Conservation (phyloP, 495 filamentous ascomycete species). For the Arthonia radiata region DNA sequence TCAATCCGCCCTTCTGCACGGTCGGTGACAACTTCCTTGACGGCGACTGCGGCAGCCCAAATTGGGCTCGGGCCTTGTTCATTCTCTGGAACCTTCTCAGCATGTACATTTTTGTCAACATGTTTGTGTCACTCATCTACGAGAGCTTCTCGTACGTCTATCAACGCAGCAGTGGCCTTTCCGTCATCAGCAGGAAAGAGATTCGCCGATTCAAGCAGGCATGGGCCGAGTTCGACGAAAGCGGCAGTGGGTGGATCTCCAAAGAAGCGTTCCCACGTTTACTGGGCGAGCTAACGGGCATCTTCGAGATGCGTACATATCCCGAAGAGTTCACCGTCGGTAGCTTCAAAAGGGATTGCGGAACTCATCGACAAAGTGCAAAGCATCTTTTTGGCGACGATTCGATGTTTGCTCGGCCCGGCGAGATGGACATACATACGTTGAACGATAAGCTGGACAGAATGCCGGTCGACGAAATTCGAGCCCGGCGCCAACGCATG, state of each 20-base stretch:
- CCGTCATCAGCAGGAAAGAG: slow-evolving; percentile 70
- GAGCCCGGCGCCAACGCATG: slow-evolving; percentile 45
- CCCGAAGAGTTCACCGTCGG: slow-evolving; percentile 66
- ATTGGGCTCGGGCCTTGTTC: slow-evolving; percentile 73
- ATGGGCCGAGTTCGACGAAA: slow-evolving; percentile 84
- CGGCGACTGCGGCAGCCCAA: slow-evolving; percentile 78
- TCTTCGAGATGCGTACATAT: slow-evolving; percentile 97
- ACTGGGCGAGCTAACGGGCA: slow-evolving; percentile 70
- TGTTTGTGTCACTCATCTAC: slow-evolving; percentile 97
- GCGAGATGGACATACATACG: slow-evolving; percentile 41
- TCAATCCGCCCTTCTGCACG: slow-evolving; percentile 54
- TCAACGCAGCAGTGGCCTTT: slow-evolving; percentile 70
- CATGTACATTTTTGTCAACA: slow-evolving; percentile 98
- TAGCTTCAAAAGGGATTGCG: slow-evolving; percentile 60
- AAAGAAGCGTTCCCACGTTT: slow-evolving; percentile 82
- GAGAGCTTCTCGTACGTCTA: slow-evolving; percentile 99
- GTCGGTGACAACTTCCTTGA: slow-evolving; percentile 38
- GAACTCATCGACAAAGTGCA: slow-evolving; percentile 24
- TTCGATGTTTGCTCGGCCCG: slow-evolving; percentile 21
- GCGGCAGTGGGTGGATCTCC: slow-evolving; percentile 71
- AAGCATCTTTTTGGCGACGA: slow-evolving; percentile 17
- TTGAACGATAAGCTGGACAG: slow-evolving; percentile 47
- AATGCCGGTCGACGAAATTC: slow-evolving; percentile 54
- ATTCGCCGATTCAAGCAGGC: slow-evolving; percentile 94
- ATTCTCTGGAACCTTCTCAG: slow-evolving; percentile 96